A percentile compares a stretch with the other conserved stretches of the same genome.
Evolutionary conservation across 495 filamentous ascomycete species (phyloP).

Genomic region (Penicillium coffeae): DNA sequence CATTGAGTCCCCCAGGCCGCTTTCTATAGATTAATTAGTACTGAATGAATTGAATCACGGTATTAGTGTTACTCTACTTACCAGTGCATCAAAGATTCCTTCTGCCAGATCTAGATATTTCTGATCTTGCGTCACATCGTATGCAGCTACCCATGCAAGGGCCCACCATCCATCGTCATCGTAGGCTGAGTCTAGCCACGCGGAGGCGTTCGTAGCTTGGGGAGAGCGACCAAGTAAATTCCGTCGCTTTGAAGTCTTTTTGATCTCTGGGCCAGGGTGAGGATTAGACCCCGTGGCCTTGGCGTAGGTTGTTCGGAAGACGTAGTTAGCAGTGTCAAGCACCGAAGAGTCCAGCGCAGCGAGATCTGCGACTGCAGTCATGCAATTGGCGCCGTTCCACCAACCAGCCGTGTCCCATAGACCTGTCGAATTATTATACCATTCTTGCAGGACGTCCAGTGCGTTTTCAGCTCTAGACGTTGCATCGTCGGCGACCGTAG

Average conservation of each 20-base stretch:
- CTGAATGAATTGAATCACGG: no score
- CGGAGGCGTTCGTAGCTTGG: slow-evolving; percentile 16
- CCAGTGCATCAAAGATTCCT: slow-evolving; percentile 59
- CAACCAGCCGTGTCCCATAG: slow-evolving; percentile 65
- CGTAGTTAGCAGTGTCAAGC: slow-evolving; percentile 25
- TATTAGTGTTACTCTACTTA: no score
- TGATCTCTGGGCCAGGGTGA: slow-evolving; percentile 15
- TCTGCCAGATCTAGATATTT: slow-evolving; percentile 54
- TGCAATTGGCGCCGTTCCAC: slow-evolving; percentile 73
- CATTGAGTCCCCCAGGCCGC: slow-evolving; percentile 45
- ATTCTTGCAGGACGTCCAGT: slow-evolving; percentile 52
- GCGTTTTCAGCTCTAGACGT: slow-evolving; percentile 41
- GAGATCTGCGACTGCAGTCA: slow-evolving; percentile 62
- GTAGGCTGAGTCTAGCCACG: slow-evolving; percentile 58
- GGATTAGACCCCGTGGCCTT: slow-evolving; percentile 27
- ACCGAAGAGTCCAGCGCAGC: slow-evolving; percentile 41
- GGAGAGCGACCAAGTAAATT: slow-evolving; percentile 2
- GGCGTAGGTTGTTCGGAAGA: slow-evolving; percentile 43
- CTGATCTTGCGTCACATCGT: slow-evolving; percentile 55
- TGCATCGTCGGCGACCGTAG: slow-evolving; percentile 14
- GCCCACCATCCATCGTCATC: slow-evolving; percentile 77
- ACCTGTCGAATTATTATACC: slow-evolving; percentile 59
- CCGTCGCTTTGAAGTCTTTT: slow-evolving; percentile 4
- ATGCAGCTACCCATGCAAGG: slow-evolving; percentile 60
- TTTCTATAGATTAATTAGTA: slow-evolving; percentile 21